Evolutionary conservation across 371 early-diverging fungal genomes (phyloP), one percentile per base, ranked within the genome.

Genomic region (Mortierella sp.): DNA sequence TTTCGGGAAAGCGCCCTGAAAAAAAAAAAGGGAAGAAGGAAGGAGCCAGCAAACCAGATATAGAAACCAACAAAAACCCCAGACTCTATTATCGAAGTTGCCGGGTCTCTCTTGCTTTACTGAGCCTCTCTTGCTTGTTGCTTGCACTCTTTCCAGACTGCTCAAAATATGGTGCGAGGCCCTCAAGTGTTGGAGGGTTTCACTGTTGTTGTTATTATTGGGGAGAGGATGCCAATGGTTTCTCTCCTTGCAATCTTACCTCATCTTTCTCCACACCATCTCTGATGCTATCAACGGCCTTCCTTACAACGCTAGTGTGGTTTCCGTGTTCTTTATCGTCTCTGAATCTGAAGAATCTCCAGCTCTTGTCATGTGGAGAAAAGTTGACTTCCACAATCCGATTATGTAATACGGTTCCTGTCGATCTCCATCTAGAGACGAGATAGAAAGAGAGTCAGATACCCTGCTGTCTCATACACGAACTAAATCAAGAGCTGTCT

Each of bases 301-400:
- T 92, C 15, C 84, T 72, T 14, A 94, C 92, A 0, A 92, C 90
- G 23, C 85, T 81, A 18, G 84, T 72, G 66, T 94, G 93, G 74
- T 98, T 98, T 5, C 91, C 95, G 37, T 90, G 87, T 0, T 83
- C 81, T 76, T 98, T 98, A 81, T 98, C 98, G 46, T 90, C 87
- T 68, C 98, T 88, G 70, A 92, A 92, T 44, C 96, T 87, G 89
- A 97, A 87, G 64, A 96, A 92, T 26, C 88, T 76, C 98, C 98
- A 98, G 19, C 75, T 57, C 15, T 73, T 60, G 12, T 85, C 81
- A 4, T 81, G 73, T 0, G 89, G 88, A 50, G 93, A 89, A 60
- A 84, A 91, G 52, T 82, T 84, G 29, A 87, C 91, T 70, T 95
- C 95, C 18, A 91, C 88, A 43, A 95, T 86, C 7, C 89, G 86